Evolutionary conservation across 345 rosid genomes (phyloP).

Genomic region (Atalantia buxifolia): DNA sequence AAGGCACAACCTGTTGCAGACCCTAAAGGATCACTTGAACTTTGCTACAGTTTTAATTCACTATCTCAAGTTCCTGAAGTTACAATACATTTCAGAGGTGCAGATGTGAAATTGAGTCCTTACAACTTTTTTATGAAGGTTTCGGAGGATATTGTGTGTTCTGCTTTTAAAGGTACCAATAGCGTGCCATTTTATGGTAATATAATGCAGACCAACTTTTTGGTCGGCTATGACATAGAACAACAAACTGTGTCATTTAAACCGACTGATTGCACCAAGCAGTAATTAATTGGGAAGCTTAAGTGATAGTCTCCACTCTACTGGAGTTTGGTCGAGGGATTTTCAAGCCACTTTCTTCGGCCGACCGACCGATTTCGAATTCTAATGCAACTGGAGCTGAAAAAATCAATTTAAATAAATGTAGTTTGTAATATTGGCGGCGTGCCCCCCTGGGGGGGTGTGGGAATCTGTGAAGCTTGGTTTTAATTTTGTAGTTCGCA

Average conservation of each 20-base stretch:
- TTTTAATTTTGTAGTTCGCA: too few relatives aligned
- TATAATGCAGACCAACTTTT: constrained; percentile 43
- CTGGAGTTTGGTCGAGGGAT: too few relatives aligned
- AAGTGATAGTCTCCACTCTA: too few relatives aligned
- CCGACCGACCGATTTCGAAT: too few relatives aligned
- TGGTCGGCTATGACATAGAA: constrained; percentile 47
- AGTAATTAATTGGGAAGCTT: background rate
- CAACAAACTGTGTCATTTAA: constrained; percentile 37
- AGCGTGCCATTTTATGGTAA: constrained; percentile 34
- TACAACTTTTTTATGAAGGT: constrained; percentile 29
- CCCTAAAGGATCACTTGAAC: constrained; percentile 19
- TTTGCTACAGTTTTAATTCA: constrained; percentile 30
- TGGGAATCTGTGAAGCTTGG: too few relatives aligned
- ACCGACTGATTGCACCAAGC: constrained; percentile 38
- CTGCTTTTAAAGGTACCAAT: constrained; percentile 15
- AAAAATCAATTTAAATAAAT: too few relatives aligned
- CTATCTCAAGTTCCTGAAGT: constrained; percentile 28
- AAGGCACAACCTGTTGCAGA: constrained; percentile 16
- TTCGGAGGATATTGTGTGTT: constrained; percentile 27
- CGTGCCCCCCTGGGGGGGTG: too few relatives aligned
- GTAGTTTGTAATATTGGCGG: too few relatives aligned
- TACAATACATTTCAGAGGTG: constrained; percentile 37
- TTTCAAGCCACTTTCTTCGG: too few relatives aligned
- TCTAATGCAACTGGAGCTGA: too few relatives aligned
- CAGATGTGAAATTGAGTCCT: constrained; percentile 31